Conservation (phyloP, 139 green algal species). For the Picochlorum sp. region DNA sequence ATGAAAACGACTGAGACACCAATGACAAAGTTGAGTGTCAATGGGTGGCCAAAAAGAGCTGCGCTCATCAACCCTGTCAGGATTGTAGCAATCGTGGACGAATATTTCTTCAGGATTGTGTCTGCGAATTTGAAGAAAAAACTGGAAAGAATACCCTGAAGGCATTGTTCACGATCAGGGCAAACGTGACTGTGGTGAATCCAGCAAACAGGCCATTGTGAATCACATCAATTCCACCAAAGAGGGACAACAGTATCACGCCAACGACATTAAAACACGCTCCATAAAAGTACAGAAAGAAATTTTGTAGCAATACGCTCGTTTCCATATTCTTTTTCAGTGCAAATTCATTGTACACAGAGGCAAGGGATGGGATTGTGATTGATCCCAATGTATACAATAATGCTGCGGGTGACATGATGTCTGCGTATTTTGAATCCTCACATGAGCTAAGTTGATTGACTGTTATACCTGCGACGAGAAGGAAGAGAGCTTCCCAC, state of each 20-base stretch:
- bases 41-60: slow-evolving; percentile 74
- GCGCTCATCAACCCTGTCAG: slow-evolving; percentile 87
- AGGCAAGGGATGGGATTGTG: slow-evolving; percentile 79
- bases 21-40: slow-evolving; percentile 91
- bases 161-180: slow-evolving; percentile 91
- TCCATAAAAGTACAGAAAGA: slow-evolving; percentile 96
- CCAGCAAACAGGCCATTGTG: slow-evolving; percentile 49
- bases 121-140: slow-evolving; percentile 99
- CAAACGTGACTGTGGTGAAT: slow-evolving; percentile 31
- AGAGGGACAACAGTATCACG: slow-evolving; percentile 9
- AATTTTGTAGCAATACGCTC: slow-evolving; percentile 91
- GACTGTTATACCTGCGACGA: slow-evolving; percentile 90
- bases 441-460: slow-evolving; percentile 79
- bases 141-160: slow-evolving; percentile 81
- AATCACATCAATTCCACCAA: neutral
- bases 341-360: slow-evolving; percentile 91
- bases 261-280: slow-evolving; percentile 73
- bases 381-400: slow-evolving; percentile 73
- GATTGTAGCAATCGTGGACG: slow-evolving; percentile 87
- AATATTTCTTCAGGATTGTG: slow-evolving; percentile 97
- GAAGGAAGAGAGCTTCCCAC: slow-evolving; percentile 90
- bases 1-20: slow-evolving; percentile 95
- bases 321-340: slow-evolving; percentile 96
- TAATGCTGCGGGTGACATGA: slow-evolving; percentile 31
- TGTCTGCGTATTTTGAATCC: slow-evolving; percentile 16